These are phyloP conservation scores for Lasiosphaeria hispida DNA, from an alignment of 495 filamentous ascomycete species.

Conservation along the genomic window DNA sequence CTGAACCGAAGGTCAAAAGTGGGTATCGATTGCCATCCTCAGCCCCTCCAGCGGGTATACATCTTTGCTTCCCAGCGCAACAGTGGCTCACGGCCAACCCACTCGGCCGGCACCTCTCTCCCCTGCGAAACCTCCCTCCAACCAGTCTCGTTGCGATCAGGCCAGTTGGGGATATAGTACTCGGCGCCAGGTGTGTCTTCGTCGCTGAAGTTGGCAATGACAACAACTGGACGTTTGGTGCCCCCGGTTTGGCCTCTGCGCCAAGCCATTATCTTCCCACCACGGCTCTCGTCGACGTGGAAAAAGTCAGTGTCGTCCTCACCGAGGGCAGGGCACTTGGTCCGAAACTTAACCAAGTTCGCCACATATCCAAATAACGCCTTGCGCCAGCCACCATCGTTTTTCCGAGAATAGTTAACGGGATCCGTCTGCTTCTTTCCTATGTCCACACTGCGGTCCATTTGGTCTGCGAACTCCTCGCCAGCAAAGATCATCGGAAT, in stretches of 20 bases:
- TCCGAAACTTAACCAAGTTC: constrained; percentile 23
- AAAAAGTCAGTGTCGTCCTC: constrained; percentile 32
- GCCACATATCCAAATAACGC: constrained; percentile 29
- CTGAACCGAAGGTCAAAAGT: too few relatives aligned
- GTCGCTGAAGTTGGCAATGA: constrained; percentile 32
- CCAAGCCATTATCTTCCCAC: constrained; percentile 32
- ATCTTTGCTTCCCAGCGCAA: constrained; percentile 32
- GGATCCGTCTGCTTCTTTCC: constrained; percentile 31
- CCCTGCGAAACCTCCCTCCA: constrained; percentile 32
- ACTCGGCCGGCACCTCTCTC: constrained; percentile 24
- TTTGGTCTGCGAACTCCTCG: constrained; percentile 34
- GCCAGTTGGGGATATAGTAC: constrained; percentile 30
- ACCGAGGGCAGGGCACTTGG: constrained; percentile 26
- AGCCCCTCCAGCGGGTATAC: constrained; percentile 31
- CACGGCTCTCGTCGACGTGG: constrained; percentile 27
- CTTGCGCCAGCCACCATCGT: constrained; percentile 28
- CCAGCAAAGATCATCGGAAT: constrained; percentile 38
- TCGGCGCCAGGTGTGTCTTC: constrained; percentile 26
- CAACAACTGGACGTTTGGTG: constrained; percentile 21
- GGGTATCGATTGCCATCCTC: background rate
- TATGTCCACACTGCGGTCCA: constrained; percentile 27
- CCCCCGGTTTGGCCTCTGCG: constrained; percentile 13
- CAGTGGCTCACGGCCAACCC: constrained; percentile 33
- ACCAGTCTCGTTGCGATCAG: constrained; percentile 17
- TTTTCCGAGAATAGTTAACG: constrained; percentile 30